Percentiles rank a stretch among this genome's conserved stretches.
Conservation (phyloP, 306 rosid species). For the Phaseolus lunatus region DNA sequence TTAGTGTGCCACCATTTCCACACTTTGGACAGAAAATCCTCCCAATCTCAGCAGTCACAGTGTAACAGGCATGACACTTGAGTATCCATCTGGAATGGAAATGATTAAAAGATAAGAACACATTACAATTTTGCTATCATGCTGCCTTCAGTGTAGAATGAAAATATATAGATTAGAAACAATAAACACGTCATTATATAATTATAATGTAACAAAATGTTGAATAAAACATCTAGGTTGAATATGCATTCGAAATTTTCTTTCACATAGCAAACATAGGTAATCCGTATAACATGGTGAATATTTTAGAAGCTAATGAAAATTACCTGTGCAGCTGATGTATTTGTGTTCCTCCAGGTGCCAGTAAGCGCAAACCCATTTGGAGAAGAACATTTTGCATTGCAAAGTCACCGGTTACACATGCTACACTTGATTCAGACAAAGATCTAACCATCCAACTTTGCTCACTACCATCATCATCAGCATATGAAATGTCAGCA, state of each 20-base stretch:
- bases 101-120: slow-evolving; percentile 37
- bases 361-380: slow-evolving; percentile 92
- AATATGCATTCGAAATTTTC: not conserved
- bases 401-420: slow-evolving; percentile 89
- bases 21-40: slow-evolving; percentile 94
- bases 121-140: not conserved
- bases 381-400: slow-evolving; percentile 98
- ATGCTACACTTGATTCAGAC: slow-evolving; percentile 93
- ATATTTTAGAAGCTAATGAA: slow-evolving; percentile 17
- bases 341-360: slow-evolving; percentile 94
- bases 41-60: slow-evolving; percentile 85
- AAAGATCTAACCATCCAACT: slow-evolving; percentile 90
- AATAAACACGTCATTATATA: not conserved
- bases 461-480: slow-evolving; percentile 80
- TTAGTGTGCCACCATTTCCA: slow-evolving; percentile 98
- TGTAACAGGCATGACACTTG: slow-evolving; percentile 89
- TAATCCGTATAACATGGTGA: not conserved
- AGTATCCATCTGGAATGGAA: slow-evolving; percentile 83
- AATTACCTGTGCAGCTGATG: slow-evolving; percentile 83
- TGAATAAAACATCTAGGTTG: slow-evolving; percentile 7
- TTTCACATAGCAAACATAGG: slow-evolving; percentile 12
- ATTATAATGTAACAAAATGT: not conserved
- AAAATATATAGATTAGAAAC: not conserved
- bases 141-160: not conserved
- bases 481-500: slow-evolving; percentile 60